Evolutionary conservation across 2,329 filamentous ascomycete genomes (phyloP), one percentile per base, ranked within the genome.

Genomic region (Aureobasidium sp.): DNA sequence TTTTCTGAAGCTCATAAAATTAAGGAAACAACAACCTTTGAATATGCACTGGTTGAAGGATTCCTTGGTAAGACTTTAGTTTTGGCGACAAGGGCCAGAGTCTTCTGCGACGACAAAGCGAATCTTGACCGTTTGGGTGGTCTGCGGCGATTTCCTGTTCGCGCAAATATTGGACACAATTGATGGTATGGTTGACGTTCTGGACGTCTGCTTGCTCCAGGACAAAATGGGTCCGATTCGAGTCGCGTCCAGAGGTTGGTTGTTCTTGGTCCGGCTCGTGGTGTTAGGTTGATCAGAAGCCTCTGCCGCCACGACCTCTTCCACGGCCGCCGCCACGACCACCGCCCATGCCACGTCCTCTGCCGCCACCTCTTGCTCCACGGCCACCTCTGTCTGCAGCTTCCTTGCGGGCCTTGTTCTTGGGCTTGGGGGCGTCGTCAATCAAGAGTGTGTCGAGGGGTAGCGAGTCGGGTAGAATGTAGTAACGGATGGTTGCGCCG

Each of bases 381-480:
- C 87, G 80, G 14, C 64, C 69, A 22, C 69, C 71, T 48, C 71
- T 71, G 61, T 74, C 72, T 36, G 82, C 79, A 7, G 77, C 83
- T 79, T 97, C 94, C 83, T 99, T 99, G 73, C 93, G 86, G 29
- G 94, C 93, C 86, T 99, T 99, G 81, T 99, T 99, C 88, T 97
- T 97, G 65, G 94, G 93, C 82, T 99, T 99, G 57, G 93, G 91
- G 71, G 91, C 87, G 78, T 99, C 94, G 75, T 99, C 94, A 69
- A 99, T 91, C 65, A 99, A 84, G 59, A 99, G 84, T 44, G 93
- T 97, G 77, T 99, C 94, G 67, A 99, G 84, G 42, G 93, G 93
- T 71, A 99, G 83, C 66, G 90, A 94, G 79, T 99, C 94, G 62
- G 94, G 94, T 12, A 99, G 87, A 74, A 99, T 96, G 75, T 89